phyloP scores from a whole-genome alignment of 306 rosid species.

The Trifolium pratense region DNA sequence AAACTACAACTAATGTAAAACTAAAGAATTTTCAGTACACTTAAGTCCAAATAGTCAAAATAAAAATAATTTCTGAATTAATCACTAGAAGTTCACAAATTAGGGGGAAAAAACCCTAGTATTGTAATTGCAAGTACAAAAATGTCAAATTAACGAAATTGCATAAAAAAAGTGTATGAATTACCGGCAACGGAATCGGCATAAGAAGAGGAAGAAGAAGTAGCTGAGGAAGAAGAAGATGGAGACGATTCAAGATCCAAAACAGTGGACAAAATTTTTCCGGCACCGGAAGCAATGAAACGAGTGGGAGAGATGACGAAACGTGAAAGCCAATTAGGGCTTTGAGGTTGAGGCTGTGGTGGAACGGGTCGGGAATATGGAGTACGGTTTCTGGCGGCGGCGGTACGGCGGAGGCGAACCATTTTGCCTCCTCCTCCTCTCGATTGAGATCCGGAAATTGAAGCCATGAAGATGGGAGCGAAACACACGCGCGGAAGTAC shows the following conservation, averaged over 20 bases:
- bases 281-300: constrained; percentile 72
- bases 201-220: constrained; percentile 54
- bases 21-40: constrained; percentile 16
- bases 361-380: constrained; percentile 79
- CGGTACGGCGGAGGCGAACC: constrained; percentile 60
- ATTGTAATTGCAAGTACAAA: constrained; percentile 8
- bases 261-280: constrained; percentile 67
- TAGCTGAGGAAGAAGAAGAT: constrained; percentile 39
- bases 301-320: constrained; percentile 71
- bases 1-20: constrained; percentile 28
- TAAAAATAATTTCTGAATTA: background rate
- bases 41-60: constrained; percentile 7
- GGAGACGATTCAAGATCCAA: constrained; percentile 61
- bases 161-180: background rate
- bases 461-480: constrained; percentile 49
- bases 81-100: background rate
- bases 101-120: constrained; percentile 46
- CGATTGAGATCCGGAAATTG: constrained; percentile 69
- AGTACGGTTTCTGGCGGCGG: constrained; percentile 48
- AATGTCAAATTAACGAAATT: background rate
- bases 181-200: constrained; percentile 56
- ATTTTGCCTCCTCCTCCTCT: constrained; percentile 68
- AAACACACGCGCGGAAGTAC: no score
- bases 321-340: constrained; percentile 87
- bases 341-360: constrained; percentile 28